phyloP scores from a whole-genome alignment of 2,329 filamentous ascomycete species.

The Talaromyces sp. region DNA sequence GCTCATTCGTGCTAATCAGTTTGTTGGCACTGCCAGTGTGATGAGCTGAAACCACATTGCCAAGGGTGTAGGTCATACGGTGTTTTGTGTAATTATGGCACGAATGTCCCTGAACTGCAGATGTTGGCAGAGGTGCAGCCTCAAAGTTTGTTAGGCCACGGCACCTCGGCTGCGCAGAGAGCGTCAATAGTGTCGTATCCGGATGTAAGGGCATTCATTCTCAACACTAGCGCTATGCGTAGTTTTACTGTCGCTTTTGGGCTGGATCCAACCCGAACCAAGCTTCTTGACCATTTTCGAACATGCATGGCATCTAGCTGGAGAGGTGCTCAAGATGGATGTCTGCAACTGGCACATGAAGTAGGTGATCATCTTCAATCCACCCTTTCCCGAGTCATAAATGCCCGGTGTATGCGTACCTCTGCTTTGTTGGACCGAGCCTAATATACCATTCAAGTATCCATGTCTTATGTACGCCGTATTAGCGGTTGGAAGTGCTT shows the following conservation, averaged over 20 bases:
- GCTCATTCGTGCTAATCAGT: not conserved
- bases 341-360: not conserved
- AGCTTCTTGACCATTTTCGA: not conserved
- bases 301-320: not conserved
- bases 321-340: not conserved
- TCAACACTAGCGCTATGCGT: not conserved
- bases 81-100: slow-evolving; percentile 44
- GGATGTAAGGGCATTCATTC: not conserved
- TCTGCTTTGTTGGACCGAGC: not conserved
- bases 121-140: slow-evolving; percentile 10
- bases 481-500: slow-evolving; percentile 42
- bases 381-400: not conserved
- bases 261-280: not conserved
- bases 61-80: slow-evolving; percentile 43
- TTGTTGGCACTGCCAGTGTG: slow-evolving; percentile 37
- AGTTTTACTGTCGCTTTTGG: not conserved
- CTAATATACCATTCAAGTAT: slow-evolving; percentile 28
- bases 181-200: not conserved
- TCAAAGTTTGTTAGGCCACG: not conserved
- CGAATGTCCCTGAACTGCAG: slow-evolving; percentile 39
- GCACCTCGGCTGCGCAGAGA: not conserved
- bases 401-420: not conserved
- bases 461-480: slow-evolving; percentile 49
- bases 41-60: slow-evolving; percentile 47
- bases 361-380: not conserved